Conservation (phyloP, 352 stramenopile genomes). For the Globisporangium spiculum region DNA sequence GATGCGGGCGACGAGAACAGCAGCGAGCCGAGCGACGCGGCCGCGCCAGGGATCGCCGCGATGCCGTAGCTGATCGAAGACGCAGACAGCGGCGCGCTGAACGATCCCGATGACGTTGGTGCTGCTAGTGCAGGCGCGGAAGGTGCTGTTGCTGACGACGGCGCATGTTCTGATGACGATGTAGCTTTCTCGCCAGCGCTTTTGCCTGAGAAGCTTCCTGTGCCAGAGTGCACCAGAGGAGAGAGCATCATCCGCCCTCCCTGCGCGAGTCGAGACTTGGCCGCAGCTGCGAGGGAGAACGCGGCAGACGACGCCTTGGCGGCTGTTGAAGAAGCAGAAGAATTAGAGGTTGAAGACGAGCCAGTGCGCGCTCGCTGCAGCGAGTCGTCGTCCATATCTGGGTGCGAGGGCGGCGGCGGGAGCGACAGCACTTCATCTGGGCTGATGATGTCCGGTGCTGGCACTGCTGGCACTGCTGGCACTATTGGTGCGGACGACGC, state of each 20-base stretch:
- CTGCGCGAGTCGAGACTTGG: slow-evolving; percentile 52
- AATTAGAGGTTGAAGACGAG: slow-evolving; percentile 11
- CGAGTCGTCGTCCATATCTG: slow-evolving; percentile 22
- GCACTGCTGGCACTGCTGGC: neutral
- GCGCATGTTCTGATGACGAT: neutral
- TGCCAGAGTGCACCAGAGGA: slow-evolving; percentile 25
- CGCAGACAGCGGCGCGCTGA: slow-evolving; percentile 22
- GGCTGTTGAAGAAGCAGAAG: slow-evolving; percentile 23
- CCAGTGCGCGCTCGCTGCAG: slow-evolving; percentile 11
- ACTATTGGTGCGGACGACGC: neutral
- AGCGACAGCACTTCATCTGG: slow-evolving; percentile 15
- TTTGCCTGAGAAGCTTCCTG: slow-evolving; percentile 13
- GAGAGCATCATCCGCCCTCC: slow-evolving; percentile 54
- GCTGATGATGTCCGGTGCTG: neutral
- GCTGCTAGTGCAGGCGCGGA: slow-evolving; percentile 8
- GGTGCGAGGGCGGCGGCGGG: slow-evolving; percentile 6
- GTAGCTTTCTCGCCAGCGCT: neutral
- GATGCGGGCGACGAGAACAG: slow-evolving; percentile 35
- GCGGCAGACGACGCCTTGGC: slow-evolving; percentile 43
- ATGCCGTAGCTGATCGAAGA: slow-evolving; percentile 22
- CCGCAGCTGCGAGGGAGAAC: slow-evolving; percentile 46
- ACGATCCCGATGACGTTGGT: slow-evolving; percentile 14
- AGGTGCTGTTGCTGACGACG: slow-evolving; percentile 22
- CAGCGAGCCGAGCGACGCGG: slow-evolving; percentile 37
- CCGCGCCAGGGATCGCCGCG: slow-evolving; percentile 21